phyloP scores from a whole-genome alignment of 306 rosid species.

The Argentina anserina region DNA sequence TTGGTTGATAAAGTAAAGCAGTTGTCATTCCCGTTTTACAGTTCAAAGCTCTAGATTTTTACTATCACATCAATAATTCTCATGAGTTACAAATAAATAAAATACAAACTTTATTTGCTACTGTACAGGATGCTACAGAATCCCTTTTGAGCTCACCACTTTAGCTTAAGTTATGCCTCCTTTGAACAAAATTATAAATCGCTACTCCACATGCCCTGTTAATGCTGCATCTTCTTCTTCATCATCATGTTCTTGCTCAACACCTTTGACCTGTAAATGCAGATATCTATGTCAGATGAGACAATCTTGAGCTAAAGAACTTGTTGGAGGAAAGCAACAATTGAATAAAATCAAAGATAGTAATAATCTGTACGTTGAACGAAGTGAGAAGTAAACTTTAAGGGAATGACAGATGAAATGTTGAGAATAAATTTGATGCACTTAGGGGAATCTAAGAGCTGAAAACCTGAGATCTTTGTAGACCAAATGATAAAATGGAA shows the following conservation, averaged over 20 bases:
- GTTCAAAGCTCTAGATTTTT: background rate
- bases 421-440: background rate
- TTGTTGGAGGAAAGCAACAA: background rate
- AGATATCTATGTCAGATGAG: background rate
- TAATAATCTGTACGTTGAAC: background rate
- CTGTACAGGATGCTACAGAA: conserved; percentile 23
- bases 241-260: conserved; percentile 76
- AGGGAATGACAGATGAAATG: background rate
- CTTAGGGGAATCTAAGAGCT: background rate
- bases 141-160: conserved; percentile 12
- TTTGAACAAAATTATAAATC: conserved; percentile 4
- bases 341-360: background rate
- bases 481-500: background rate
- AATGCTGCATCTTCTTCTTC: conserved; percentile 61
- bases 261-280: conserved; percentile 75
- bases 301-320: background rate
- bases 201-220: conserved; percentile 52
- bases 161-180: background rate
- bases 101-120: conserved; percentile 21
- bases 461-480: background rate
- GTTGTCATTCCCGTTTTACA: background rate
- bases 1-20: background rate
- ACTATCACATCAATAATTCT: background rate
- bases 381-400: background rate
- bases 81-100: background rate